Percentiles rank a stretch among this genome's conserved stretches.
Evolutionary conservation across 116 monocot genomes (phyloP).

Genomic region (Papilionanthe hybrid): DNA sequence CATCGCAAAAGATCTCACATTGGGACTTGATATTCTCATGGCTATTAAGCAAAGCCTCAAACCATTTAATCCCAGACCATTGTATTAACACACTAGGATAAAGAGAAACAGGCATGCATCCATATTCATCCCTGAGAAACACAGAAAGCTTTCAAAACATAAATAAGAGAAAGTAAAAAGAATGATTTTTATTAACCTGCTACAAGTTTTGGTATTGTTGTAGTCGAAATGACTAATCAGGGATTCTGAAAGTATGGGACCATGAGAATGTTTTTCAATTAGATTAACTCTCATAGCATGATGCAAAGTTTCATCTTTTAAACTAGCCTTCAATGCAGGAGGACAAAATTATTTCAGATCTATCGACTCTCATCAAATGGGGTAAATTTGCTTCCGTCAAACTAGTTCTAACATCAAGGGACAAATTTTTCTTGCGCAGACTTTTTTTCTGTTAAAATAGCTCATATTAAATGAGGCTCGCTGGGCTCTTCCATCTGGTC

Average conservation of each 20-base stretch:
- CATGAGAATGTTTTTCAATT: constrained; percentile 15
- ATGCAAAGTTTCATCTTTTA: background rate
- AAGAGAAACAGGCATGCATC: constrained; percentile 45
- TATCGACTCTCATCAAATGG: background rate
- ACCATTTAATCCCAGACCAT: constrained; percentile 71
- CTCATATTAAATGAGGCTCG: no score
- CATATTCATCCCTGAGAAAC: constrained; percentile 21
- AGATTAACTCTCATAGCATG: constrained; percentile 21
- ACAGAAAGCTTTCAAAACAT: background rate
- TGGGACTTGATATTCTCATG: constrained; percentile 62
- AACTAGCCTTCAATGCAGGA: constrained; percentile 2
- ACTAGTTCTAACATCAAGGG: constrained; percentile 16
- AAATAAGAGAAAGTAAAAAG: background rate
- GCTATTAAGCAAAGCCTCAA: constrained; percentile 45
- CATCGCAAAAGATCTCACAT: constrained; percentile 48
- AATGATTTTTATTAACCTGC: constrained; percentile 25
- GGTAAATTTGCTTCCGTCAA: background rate
- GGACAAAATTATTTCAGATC: background rate
- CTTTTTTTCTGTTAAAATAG: constrained; percentile 3
- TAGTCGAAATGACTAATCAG: constrained; percentile 33
- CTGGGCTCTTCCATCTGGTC: constrained; percentile 22
- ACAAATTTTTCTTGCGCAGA: constrained; percentile 10
- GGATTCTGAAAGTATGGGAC: constrained; percentile 8
- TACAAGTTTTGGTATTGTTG: constrained; percentile 39
- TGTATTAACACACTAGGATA: constrained; percentile 59